phyloP scores from a whole-genome alignment of 768 basidiomycete species.

The Amanita exitialis region DNA sequence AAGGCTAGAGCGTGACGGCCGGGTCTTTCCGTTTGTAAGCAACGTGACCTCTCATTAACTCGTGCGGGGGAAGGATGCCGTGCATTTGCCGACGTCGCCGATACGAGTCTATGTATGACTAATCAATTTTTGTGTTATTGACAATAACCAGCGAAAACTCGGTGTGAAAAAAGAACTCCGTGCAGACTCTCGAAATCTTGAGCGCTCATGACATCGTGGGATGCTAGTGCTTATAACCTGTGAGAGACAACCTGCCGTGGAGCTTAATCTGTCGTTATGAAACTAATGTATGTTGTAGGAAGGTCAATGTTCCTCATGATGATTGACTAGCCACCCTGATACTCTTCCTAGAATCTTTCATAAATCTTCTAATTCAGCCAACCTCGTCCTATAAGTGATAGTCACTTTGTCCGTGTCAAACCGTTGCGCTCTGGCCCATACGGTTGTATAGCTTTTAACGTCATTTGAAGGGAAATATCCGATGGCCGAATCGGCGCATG shows the following conservation, averaged over 20 bases:
- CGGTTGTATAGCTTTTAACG: background rate
- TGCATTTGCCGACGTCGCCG: too few species aligned
- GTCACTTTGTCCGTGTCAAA: too few species aligned
- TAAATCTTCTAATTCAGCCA: too few species aligned
- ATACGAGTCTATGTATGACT: too few species aligned
- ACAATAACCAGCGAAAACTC: background rate
- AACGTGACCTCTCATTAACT: too few species aligned
- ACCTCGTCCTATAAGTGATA: too few species aligned
- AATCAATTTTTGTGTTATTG: background rate
- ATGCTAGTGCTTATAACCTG: background rate
- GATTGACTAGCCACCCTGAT: too few species aligned
- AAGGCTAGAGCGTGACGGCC: too few species aligned
- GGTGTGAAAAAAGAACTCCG: background rate
- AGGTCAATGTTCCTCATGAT: background rate
- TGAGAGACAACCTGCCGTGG: background rate
- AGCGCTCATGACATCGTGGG: background rate
- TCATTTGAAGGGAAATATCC: background rate
- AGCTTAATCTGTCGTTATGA: background rate
- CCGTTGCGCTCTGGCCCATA: too few species aligned
- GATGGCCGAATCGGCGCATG: background rate
- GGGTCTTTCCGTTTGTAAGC: too few species aligned
- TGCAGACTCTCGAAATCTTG: background rate
- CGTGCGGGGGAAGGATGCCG: too few species aligned
- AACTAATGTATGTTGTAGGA: background rate
- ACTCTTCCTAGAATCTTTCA: too few species aligned